Evolutionary conservation across 345 rosid species (phyloP).

Genomic region (Populus tremula): DNA sequence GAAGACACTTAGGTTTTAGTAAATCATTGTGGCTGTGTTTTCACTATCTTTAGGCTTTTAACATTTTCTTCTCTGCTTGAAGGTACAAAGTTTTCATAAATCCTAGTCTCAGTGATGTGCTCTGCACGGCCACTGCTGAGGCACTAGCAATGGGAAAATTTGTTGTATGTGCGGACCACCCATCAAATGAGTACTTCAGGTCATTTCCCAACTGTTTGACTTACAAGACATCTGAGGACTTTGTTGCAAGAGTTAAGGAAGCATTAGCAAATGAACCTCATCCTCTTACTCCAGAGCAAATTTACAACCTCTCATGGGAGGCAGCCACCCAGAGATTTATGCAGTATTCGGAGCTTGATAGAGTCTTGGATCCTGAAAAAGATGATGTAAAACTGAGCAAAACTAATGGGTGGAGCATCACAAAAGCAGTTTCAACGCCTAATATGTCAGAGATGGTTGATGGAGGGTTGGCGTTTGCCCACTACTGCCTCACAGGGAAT

Average conservation of each 20-base stretch:
- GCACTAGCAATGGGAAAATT: constrained; percentile 99
- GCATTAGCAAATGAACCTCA: constrained; percentile 82
- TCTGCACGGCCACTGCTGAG: constrained; percentile 98
- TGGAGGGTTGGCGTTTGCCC: constrained; percentile 86
- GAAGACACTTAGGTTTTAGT: background rate
- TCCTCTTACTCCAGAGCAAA: constrained; percentile 80
- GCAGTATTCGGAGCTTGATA: constrained; percentile 77
- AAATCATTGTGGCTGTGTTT: background rate
- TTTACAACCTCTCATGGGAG: constrained; percentile 87
- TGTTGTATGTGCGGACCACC: constrained; percentile 95
- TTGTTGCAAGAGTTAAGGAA: constrained; percentile 74
- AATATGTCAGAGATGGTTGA: constrained; percentile 58
- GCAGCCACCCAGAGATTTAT: constrained; percentile 93
- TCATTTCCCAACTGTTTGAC: constrained; percentile 94
- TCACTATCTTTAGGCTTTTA: background rate
- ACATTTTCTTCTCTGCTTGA: constrained; percentile 28
- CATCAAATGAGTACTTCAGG: constrained; percentile 93
- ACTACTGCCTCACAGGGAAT: constrained; percentile 80
- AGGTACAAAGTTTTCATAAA: constrained; percentile 99
- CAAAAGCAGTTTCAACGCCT: constrained; percentile 60
- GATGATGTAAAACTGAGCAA: constrained; percentile 13
- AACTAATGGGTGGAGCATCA: constrained; percentile 27
- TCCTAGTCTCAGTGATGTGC: constrained; percentile 93
- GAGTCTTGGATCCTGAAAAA: constrained; percentile 36
- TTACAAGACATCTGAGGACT: constrained; percentile 81